Evolutionary conservation across 1,284 basidiomycete species (phyloP), one percentile per base, ranked within the genome.

Genomic region (Pterula multifida): DNA sequence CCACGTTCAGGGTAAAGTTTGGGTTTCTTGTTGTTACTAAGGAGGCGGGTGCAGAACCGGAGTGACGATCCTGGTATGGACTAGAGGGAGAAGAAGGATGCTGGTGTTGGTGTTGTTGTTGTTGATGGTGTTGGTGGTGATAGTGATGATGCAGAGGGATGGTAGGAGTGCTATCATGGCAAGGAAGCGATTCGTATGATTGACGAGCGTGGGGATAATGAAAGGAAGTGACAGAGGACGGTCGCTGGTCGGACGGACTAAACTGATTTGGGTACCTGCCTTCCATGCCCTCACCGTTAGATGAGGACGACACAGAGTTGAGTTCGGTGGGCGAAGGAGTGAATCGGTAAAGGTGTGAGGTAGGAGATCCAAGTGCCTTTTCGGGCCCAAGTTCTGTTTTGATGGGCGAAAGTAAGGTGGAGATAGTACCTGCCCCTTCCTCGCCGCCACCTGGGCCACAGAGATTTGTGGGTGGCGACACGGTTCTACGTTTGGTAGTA

Each of bases 311-410:
- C 66, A n/a, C n/a, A n/a, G n/a, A n/a, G n/a, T n/a, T 32, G 28
- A 15, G 73, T 63, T 66, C 68, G 55, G 58, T 63, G 48, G 78
- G 76, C 13, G 73, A 75, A 11, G 76, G 69, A 21, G 78, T 77
- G 63, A 81, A 78, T 52, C 78, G 77, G 62, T 81, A 81, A 36
- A 81, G 68, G 56, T 72, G 69, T 23, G 71, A 58, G 45, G 61
- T 15, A 6, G 28, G 28, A 15, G 28, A 6, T 6, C 28, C 17
- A 6, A 42, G 63, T 36, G 71, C 68, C 52, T 67, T 64, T 26
- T 76, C 78, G 47, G 68, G 50, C 35, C 65, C 58, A 4, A 73
- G 68, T 53, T 80, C 78, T 51, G 78, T 75, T 63, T 80, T 80
- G 63, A 80, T 77, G 47, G 76, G 75, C 53, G 73, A 71, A 53